phyloP scores from a whole-genome alignment of 345 rosid species.

The Bruguiera sexangula region DNA sequence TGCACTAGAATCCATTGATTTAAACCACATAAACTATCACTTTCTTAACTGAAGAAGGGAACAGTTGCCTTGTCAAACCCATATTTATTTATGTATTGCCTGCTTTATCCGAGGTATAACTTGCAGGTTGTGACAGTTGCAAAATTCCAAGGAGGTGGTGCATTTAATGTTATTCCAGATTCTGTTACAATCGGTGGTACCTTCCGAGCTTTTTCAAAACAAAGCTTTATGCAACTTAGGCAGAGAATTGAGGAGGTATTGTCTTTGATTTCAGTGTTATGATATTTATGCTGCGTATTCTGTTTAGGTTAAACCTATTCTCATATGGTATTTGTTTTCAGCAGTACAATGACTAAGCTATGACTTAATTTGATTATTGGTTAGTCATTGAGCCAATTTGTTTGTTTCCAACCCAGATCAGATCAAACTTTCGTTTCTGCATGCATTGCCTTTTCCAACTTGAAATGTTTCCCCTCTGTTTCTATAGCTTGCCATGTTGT shows the following conservation, averaged over 20 bases:
- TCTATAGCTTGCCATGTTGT: neutral
- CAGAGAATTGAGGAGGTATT: constrained; percentile 68
- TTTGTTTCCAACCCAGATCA: neutral
- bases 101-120: neutral
- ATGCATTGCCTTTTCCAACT: too few relatives aligned
- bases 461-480: neutral
- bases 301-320: neutral
- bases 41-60: neutral
- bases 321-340: neutral
- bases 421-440: neutral
- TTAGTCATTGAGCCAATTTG: neutral
- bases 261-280: neutral
- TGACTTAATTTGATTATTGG: too few relatives aligned
- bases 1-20: neutral
- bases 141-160: constrained; percentile 68
- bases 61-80: neutral
- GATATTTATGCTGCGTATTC: neutral
- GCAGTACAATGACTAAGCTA: neutral
- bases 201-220: constrained; percentile 58
- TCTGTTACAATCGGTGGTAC: constrained; percentile 80
- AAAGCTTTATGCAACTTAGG: constrained; percentile 47
- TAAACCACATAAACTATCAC: neutral
- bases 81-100: neutral
- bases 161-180: constrained; percentile 84
- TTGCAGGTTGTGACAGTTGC: constrained; percentile 70